Percentiles rank a stretch among this genome's conserved stretches.
phyloP scores from a whole-genome alignment of 2,329 filamentous ascomycete genomes.

The Clonostachys chloroleuca region DNA sequence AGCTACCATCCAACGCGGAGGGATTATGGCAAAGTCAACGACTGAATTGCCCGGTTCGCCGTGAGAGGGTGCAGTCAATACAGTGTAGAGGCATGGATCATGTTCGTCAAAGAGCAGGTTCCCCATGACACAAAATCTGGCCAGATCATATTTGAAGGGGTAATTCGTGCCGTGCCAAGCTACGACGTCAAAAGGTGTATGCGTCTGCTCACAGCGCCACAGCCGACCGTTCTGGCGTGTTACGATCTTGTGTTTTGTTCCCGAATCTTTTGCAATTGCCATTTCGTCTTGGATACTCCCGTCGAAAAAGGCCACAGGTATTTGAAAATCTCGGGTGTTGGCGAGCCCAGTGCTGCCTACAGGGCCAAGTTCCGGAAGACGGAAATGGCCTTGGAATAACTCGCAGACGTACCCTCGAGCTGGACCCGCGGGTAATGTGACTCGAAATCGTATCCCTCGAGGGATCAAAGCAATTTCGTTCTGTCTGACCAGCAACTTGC shows the following conservation, averaged over 20 bases:
- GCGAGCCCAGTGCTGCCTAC: constrained; percentile 73
- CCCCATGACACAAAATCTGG: constrained; percentile 71
- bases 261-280: constrained; percentile 10
- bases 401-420: constrained; percentile 72
- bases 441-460: constrained; percentile 69
- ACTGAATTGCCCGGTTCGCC: constrained; percentile 55
- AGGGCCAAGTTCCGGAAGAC: constrained; percentile 67
- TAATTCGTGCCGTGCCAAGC: constrained; percentile 80
- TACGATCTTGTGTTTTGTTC: constrained; percentile 37
- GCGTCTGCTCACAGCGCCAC: constrained; percentile 59
- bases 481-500: constrained; percentile 68
- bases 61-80: constrained; percentile 58
- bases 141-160: constrained; percentile 79
- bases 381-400: constrained; percentile 68
- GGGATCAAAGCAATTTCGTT: constrained; percentile 77
- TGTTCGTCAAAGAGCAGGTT: constrained; percentile 72
- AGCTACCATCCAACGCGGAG: constrained; percentile 65
- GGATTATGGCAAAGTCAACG: constrained; percentile 71
- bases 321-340: constrained; percentile 72
- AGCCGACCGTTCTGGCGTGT: constrained; percentile 63
- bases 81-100: constrained; percentile 74
- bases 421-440: constrained; percentile 55
- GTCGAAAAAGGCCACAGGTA: constrained; percentile 63
- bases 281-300: constrained; percentile 31
- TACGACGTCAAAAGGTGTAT: constrained; percentile 76